phyloP scores from a whole-genome alignment of 139 green algal species.

The Chlamydomonas sp. region DNA sequence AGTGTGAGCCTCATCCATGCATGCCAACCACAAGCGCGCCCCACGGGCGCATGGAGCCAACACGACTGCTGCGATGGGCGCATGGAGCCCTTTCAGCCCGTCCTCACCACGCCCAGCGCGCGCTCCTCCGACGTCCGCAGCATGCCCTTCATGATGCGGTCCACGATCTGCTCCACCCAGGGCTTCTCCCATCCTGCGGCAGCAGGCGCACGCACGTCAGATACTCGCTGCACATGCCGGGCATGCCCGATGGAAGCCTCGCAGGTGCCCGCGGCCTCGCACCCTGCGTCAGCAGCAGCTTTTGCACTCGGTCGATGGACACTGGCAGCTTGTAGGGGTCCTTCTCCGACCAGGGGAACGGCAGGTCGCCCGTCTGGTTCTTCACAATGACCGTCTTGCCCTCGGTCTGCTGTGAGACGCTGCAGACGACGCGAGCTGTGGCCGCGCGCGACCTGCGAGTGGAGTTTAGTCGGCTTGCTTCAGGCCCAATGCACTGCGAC shows the following conservation, averaged over 20 bases:
- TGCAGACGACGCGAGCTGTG: neutral
- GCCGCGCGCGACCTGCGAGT: too few species aligned
- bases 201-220: too few species aligned
- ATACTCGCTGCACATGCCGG: too few species aligned
- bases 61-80: neutral
- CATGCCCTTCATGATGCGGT: slow-evolving; percentile 58
- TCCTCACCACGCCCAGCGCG: slow-evolving; percentile 41
- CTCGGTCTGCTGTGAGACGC: neutral
- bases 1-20: neutral
- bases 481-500: too few species aligned
- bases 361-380: slow-evolving; percentile 37
- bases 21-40: too few species aligned
- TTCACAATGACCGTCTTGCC: slow-evolving; percentile 43
- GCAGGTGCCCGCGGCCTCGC: neutral
- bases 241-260: neutral
- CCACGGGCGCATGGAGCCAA: too few species aligned
- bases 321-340: slow-evolving; percentile 51
- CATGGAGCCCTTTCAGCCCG: neutral
- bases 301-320: slow-evolving; percentile 51
- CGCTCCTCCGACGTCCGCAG: slow-evolving; percentile 52
- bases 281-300: slow-evolving; percentile 19
- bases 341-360: slow-evolving; percentile 54
- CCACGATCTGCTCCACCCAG: slow-evolving; percentile 57
- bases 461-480: too few species aligned
- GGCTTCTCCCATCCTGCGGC: slow-evolving; percentile 53